A percentile compares a stretch with the other conserved stretches of the same genome.
Evolutionary conservation across 1,284 basidiomycete species (phyloP).

Genomic region (Leucoagaricus sp.): DNA sequence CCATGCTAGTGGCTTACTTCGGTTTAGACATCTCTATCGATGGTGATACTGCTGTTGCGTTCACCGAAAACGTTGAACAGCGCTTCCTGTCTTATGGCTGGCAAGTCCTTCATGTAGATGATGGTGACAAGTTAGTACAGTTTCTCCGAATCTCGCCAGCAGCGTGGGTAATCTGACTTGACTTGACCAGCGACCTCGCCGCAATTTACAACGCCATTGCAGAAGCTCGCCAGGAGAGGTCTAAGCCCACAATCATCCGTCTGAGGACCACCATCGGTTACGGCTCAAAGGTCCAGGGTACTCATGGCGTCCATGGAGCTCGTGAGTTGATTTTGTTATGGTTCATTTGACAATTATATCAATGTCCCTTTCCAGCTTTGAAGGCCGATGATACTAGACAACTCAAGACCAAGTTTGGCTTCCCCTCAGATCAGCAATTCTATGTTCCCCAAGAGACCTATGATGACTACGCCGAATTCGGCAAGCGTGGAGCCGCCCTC

Average conservation of each 20-base stretch:
- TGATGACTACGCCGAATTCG: slow-evolving; percentile 67
- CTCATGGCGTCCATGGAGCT: slow-evolving; percentile 90
- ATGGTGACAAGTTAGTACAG: slow-evolving; percentile 73
- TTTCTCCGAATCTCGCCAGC: not conserved
- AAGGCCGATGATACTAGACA: slow-evolving; percentile 90
- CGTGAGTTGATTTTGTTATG: slow-evolving; percentile 50
- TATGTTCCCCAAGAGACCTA: slow-evolving; percentile 79
- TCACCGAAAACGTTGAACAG: slow-evolving; percentile 91
- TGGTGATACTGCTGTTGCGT: slow-evolving; percentile 88
- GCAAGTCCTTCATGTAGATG: slow-evolving; percentile 85
- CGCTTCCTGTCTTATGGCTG: slow-evolving; percentile 92
- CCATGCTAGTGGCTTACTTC: not conserved
- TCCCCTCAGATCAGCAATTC: slow-evolving; percentile 82
- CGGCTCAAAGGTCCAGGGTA: slow-evolving; percentile 91
- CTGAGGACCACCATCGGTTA: slow-evolving; percentile 92
- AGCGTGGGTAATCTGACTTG: not conserved
- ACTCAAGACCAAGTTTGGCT: slow-evolving; percentile 86
- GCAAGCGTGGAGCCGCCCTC: slow-evolving; percentile 71
- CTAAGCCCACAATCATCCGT: slow-evolving; percentile 86
- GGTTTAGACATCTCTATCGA: slow-evolving; percentile 90
- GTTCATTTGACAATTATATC: slow-evolving; percentile 2
- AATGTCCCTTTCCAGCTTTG: slow-evolving; percentile 55
- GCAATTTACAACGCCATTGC: slow-evolving; percentile 82
- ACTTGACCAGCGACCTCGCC: slow-evolving; percentile 64
- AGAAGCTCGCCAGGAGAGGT: slow-evolving; percentile 74